These are phyloP conservation scores for Cutaneotrichosporon cavernicola DNA, from an alignment of 1,284 basidiomycete genomes.

Conservation along the genomic window DNA sequence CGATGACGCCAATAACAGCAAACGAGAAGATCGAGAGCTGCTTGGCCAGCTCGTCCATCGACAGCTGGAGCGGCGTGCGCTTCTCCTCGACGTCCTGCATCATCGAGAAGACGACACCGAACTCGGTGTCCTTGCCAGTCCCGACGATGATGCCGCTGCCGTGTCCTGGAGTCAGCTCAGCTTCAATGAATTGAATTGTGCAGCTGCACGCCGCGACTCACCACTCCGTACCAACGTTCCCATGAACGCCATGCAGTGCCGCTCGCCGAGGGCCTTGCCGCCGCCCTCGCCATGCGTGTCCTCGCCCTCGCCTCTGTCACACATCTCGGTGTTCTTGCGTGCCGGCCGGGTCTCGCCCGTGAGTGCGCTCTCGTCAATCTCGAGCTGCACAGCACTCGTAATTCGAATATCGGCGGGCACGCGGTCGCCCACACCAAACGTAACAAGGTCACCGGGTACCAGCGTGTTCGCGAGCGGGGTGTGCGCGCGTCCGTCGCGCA, in stretches of 20 bases:
- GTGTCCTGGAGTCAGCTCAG: constrained; percentile 59
- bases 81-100: constrained; percentile 97
- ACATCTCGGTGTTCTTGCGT: constrained; percentile 65
- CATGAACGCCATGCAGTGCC: constrained; percentile 92
- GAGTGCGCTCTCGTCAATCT: constrained; percentile 91
- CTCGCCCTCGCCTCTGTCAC: constrained; percentile 48
- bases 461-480: constrained; percentile 89
- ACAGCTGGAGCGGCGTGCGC: constrained; percentile 86
- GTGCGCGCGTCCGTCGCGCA: constrained; percentile 73
- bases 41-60: constrained; percentile 95
- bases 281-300: constrained; percentile 58
- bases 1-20: constrained; percentile 87
- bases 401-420: constrained; percentile 91
- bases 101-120: constrained; percentile 95
- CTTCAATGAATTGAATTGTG: not conserved
- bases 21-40: constrained; percentile 88
- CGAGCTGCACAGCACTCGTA: constrained; percentile 72
- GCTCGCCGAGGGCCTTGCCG: constrained; percentile 71
- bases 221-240: constrained; percentile 93
- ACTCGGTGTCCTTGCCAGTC: constrained; percentile 85
- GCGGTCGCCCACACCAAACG: constrained; percentile 82
- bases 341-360: constrained; percentile 89
- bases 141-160: constrained; percentile 87
- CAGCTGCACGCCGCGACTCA: constrained; percentile 43
- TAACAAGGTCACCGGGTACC: constrained; percentile 90